These are phyloP conservation scores for Aspergillus steynii DNA, from an alignment of 495 filamentous ascomycete species.

Conservation along the genomic window DNA sequence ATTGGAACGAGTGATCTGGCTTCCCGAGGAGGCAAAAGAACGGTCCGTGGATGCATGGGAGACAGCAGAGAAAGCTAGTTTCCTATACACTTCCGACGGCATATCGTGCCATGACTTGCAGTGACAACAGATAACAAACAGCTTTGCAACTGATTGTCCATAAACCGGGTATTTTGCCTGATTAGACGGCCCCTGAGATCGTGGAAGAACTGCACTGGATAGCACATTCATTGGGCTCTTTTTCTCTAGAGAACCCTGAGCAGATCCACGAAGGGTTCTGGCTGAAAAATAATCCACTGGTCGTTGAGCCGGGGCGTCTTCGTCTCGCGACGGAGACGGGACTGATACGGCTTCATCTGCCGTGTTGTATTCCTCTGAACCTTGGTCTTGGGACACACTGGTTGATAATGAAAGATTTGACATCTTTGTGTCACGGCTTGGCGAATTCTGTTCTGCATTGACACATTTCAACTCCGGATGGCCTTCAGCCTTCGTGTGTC, in stretches of 20 bases:
- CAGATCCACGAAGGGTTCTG: background rate
- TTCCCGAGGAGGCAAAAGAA: background rate
- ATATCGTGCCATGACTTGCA: conserved; percentile 84
- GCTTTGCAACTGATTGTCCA: conserved; percentile 63
- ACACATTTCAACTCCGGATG: background rate
- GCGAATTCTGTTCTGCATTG: background rate
- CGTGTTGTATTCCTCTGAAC: conserved; percentile 38
- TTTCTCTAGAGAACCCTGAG: background rate
- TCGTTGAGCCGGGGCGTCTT: background rate
- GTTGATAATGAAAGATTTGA: conserved; percentile 21
- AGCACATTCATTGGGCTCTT: background rate
- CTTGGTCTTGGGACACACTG: conserved; percentile 17
- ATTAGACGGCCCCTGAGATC: conserved; percentile 14
- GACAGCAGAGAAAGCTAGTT: conserved; percentile 19
- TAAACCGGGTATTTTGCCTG: conserved; percentile 20
- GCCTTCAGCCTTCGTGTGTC: background rate
- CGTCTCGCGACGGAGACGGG: conserved; percentile 10
- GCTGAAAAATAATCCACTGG: background rate
- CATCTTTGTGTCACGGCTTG: background rate
- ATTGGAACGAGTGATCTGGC: background rate
- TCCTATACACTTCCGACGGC: conserved; percentile 72
- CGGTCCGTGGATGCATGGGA: conserved; percentile 1
- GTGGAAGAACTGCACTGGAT: background rate
- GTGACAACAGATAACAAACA: conserved; percentile 78
- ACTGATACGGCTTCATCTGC: conserved; percentile 36